Conservation (phyloP, 176 grass and related monocot genomes). For the Zea mays region DNA sequence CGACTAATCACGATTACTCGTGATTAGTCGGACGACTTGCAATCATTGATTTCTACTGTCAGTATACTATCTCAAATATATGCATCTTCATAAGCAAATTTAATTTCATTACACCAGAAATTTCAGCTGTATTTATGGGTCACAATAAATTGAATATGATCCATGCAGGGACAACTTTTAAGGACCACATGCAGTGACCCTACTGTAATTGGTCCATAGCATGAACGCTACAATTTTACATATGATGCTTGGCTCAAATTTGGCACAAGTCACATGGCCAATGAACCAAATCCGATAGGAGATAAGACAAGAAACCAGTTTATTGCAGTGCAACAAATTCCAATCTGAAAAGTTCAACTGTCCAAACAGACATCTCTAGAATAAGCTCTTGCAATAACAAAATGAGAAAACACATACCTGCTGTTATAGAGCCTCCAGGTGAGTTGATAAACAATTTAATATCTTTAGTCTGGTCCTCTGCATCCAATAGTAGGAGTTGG, state of each 20-base stretch:
- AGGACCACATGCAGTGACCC: neutral
- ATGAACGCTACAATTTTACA: neutral
- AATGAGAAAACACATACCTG: conserved; percentile 55
- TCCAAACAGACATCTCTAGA: neutral
- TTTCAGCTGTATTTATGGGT: neutral
- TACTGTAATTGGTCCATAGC: neutral
- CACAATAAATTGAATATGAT: neutral
- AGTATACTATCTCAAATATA: neutral
- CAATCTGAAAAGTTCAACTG: conserved; percentile 15
- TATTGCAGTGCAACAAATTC: conserved; percentile 18
- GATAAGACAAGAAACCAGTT: neutral
- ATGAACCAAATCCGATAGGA: neutral
- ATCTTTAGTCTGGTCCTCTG: conserved; percentile 77
- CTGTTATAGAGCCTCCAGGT: conserved; percentile 82
- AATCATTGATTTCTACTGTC: neutral
- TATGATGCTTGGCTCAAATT: neutral
- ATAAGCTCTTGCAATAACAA: conserved; percentile 32
- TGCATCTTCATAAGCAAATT: neutral
- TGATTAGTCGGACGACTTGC: no score
- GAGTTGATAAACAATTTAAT: conserved; percentile 98
- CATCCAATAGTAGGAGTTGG: conserved; percentile 88
- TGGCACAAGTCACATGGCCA: neutral
- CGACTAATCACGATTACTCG: no score
- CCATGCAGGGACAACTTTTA: neutral
- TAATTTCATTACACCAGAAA: neutral